Percentiles rank a stretch among this genome's conserved stretches.
Evolutionary conservation across 768 basidiomycete genomes (phyloP).

Genomic region (Termitomyces sp.): DNA sequence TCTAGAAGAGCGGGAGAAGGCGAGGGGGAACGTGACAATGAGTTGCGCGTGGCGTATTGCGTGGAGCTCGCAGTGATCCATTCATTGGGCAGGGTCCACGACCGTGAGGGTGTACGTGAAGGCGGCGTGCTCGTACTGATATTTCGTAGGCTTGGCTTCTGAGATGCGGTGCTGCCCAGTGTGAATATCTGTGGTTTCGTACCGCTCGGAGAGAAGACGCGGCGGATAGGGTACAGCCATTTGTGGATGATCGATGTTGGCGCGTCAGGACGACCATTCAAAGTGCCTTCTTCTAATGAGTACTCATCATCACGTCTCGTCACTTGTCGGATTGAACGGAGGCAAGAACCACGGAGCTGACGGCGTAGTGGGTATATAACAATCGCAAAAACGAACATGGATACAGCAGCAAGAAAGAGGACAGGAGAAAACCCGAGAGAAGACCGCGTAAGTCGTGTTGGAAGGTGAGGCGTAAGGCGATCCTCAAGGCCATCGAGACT

Average conservation of each 20-base stretch:
- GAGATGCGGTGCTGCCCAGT: conserved; percentile 24
- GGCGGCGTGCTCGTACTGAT: conserved; percentile 14
- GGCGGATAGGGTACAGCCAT: conserved; percentile 36
- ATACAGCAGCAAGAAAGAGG: conserved; percentile 54
- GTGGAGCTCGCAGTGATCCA: conserved; percentile 33
- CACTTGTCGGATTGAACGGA: conserved; percentile 41
- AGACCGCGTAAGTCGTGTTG: conserved; percentile 55
- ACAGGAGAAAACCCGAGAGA: conserved; percentile 75
- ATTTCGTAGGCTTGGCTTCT: conserved; percentile 28
- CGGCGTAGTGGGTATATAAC: conserved; percentile 59
- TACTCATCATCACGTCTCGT: conserved; percentile 37
- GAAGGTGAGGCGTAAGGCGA: conserved; percentile 64
- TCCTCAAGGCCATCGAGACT: conserved; percentile 63
- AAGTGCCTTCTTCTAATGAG: conserved; percentile 53
- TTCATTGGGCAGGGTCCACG: conserved; percentile 33
- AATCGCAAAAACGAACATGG: conserved; percentile 42
- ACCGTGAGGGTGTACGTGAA: conserved; percentile 37
- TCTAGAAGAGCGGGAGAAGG: conserved; percentile 43
- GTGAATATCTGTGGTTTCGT: conserved; percentile 24
- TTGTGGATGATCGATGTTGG: conserved; percentile 29
- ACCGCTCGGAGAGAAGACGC: conserved; percentile 29
- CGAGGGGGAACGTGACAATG: conserved; percentile 47
- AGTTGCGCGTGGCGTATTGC: conserved; percentile 31
- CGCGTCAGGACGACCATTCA: conserved; percentile 29
- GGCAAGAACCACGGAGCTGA: conserved; percentile 44